A percentile compares a stretch with the other conserved stretches of the same genome.
Conservation (phyloP, 116 monocot genomes). For the Dioscorea cayenensis region DNA sequence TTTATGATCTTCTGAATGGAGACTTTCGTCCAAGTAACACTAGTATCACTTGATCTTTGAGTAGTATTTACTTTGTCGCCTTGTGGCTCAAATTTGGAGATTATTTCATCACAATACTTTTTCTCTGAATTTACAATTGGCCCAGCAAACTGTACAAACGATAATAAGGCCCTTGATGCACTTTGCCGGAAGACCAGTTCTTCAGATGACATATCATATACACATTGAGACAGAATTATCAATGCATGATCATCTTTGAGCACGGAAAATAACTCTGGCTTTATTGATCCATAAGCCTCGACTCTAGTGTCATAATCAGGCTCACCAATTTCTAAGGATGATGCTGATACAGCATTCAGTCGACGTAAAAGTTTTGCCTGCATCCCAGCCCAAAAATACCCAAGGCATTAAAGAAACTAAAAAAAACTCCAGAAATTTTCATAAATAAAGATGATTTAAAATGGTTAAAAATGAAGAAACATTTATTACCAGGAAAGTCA, state of each 20-base stretch:
- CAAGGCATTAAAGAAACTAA: not conserved
- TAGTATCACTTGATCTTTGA: constrained; percentile 5
- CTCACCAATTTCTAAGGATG: constrained; percentile 61
- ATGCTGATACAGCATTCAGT: constrained; percentile 72
- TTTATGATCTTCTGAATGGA: constrained; percentile 48
- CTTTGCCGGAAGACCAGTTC: constrained; percentile 77
- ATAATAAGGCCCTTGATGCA: constrained; percentile 63
- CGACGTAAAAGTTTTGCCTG: constrained; percentile 67
- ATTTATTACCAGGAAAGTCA: constrained; percentile 48
- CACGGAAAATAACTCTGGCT: constrained; percentile 38
- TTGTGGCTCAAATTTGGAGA: constrained; percentile 7
- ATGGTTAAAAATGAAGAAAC: not conserved
- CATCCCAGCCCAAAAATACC: not conserved
- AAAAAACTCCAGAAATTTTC: constrained; percentile 2
- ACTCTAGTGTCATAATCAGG: constrained; percentile 83
- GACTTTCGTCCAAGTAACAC: constrained; percentile 41
- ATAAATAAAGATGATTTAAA: not conserved
- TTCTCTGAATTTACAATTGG: constrained; percentile 25
- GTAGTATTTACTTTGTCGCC: not conserved
- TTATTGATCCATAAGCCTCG: constrained; percentile 49
- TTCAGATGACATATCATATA: constrained; percentile 78
- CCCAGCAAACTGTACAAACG: constrained; percentile 69
- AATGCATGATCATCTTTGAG: constrained; percentile 47
- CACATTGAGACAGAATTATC: constrained; percentile 72
- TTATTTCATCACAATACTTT: constrained; percentile 8